Evolutionary conservation across 176 grass and related monocot species (phyloP).

Genomic region (Carex littledalei): DNA sequence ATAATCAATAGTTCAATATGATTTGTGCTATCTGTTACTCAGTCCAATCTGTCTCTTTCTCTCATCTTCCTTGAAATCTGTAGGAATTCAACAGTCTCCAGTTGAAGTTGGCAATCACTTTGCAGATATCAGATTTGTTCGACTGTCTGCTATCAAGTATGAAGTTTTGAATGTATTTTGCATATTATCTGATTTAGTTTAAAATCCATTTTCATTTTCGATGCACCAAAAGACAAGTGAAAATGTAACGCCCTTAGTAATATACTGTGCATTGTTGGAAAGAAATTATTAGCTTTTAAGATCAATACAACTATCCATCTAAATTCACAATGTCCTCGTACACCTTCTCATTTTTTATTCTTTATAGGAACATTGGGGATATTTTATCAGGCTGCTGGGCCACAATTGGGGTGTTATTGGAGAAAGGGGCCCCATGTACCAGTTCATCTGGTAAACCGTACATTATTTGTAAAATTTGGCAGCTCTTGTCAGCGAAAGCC

Average conservation of each 20-base stretch:
- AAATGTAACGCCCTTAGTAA: not conserved
- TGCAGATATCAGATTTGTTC: conserved; percentile 80
- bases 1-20: not conserved
- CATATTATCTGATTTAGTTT: conserved; percentile 1
- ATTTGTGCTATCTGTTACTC: no score
- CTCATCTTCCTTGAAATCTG: not conserved
- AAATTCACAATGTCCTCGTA: not conserved
- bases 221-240: not conserved
- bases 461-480: conserved; percentile 82
- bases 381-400: conserved; percentile 74
- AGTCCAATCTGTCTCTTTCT: not conserved
- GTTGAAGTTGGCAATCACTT: conserved; percentile 62
- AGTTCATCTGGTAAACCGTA: conserved; percentile 61
- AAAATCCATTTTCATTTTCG: not conserved
- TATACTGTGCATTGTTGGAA: no score
- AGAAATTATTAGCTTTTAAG: no score
- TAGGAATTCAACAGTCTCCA: conserved; percentile 37
- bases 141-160: conserved; percentile 61
- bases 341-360: not conserved
- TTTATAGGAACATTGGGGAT: conserved; percentile 26
- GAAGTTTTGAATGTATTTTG: no score
- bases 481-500: conserved; percentile 43
- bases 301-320: not conserved
- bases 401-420: conserved; percentile 69
- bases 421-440: no score